Evolutionary conservation across 75 land plant species (phyloP).

Genomic region (Pinus taeda): DNA sequence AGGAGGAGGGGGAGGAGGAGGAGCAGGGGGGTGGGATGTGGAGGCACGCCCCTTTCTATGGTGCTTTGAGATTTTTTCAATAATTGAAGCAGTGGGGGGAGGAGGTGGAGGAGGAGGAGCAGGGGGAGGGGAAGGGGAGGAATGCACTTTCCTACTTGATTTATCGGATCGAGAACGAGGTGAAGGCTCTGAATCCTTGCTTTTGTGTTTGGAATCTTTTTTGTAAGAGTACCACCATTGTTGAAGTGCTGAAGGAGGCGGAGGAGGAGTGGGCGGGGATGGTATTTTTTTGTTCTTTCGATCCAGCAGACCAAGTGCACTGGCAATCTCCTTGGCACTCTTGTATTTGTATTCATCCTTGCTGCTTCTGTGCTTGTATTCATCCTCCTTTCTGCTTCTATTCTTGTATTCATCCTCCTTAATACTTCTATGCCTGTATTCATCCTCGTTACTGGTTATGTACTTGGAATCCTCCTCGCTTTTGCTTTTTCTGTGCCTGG

Average conservation of each 20-base stretch:
- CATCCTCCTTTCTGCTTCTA: not conserved
- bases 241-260: not conserved
- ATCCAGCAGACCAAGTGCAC: constrained; percentile 2
- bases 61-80: not conserved
- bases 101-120: not conserved
- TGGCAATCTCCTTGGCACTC: not conserved
- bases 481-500: not conserved
- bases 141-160: constrained; percentile 4
- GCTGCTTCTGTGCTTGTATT: not conserved
- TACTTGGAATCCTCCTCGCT: constrained; percentile 2
- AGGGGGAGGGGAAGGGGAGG: not conserved
- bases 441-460: not conserved
- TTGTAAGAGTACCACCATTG: not conserved
- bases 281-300: not conserved
- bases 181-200: constrained; percentile 6
- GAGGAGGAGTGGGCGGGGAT: not conserved
- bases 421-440: too few relatives aligned
- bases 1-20: not conserved
- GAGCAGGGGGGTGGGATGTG: not conserved
- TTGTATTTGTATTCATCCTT: not conserved
- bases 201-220: not conserved
- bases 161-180: not conserved
- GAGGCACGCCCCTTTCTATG: not conserved
- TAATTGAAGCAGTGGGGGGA: not conserved
- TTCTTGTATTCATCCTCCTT: too few relatives aligned